A percentile compares a stretch with the other conserved stretches of the same genome.
Conservation (phyloP, 257 asterid species). For the Solanum paucissectum region DNA sequence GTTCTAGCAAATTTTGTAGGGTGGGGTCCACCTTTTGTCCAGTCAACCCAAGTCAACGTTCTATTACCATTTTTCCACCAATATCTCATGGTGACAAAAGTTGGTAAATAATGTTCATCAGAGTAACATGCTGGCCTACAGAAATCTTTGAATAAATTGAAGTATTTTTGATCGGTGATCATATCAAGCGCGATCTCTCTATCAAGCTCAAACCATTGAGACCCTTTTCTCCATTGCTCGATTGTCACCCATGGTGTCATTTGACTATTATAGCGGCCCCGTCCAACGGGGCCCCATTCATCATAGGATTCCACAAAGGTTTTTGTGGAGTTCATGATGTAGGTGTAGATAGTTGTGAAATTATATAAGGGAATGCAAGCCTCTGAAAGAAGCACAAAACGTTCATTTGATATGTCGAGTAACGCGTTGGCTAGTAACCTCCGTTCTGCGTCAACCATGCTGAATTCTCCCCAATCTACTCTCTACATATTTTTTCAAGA, state of each 20-base stretch:
- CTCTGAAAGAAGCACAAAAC: slow-evolving; percentile 76
- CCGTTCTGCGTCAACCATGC: slow-evolving; percentile 82
- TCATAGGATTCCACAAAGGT: slow-evolving; percentile 56
- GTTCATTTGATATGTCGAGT: slow-evolving; percentile 69
- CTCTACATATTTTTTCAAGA: slow-evolving; percentile 2
- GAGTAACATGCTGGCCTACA: slow-evolving; percentile 68
- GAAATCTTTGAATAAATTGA: slow-evolving; percentile 21
- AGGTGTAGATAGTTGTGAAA: slow-evolving; percentile 41
- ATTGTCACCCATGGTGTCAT: slow-evolving; percentile 42
- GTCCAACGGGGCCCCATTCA: slow-evolving; percentile 46
- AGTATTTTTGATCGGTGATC: slow-evolving; percentile 24
- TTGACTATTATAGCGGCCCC: slow-evolving; percentile 45
- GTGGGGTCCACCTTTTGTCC: slow-evolving; percentile 82
- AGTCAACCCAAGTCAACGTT: slow-evolving; percentile 81
- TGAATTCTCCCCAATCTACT: slow-evolving; percentile 68
- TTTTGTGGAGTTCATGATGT: slow-evolving; percentile 32
- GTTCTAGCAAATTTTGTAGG: slow-evolving; percentile 37
- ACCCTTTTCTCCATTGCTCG: slow-evolving; percentile 60
- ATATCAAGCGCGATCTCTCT: slow-evolving; percentile 44
- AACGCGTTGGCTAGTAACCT: slow-evolving; percentile 75
- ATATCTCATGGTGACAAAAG: slow-evolving; percentile 28
- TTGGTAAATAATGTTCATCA: slow-evolving; percentile 78
- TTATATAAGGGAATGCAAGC: slow-evolving; percentile 61
- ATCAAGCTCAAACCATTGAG: slow-evolving; percentile 67
- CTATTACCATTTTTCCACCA: slow-evolving; percentile 35